These are phyloP conservation scores for Pythium guiyangense DNA, from an alignment of 352 stramenopile genomes.

Conservation along the genomic window DNA sequence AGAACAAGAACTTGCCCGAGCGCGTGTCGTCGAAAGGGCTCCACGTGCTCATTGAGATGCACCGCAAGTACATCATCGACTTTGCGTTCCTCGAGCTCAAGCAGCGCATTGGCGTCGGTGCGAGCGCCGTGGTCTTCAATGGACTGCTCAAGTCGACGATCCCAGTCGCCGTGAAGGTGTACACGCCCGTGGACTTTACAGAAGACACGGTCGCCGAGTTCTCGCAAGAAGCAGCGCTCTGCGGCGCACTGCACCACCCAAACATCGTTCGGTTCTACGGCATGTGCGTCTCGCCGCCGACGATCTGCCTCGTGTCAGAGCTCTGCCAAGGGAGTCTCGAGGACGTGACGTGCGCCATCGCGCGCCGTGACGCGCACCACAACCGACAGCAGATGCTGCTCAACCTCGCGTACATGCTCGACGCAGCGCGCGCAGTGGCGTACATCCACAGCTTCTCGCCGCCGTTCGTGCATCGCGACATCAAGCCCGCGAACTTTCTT, in stretches of 20 bases:
- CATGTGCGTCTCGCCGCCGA: constrained; percentile 59
- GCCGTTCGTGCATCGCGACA: constrained; percentile 71
- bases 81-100: constrained; percentile 59
- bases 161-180: constrained; percentile 64
- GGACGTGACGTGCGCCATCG: constrained; percentile 39
- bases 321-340: constrained; percentile 59
- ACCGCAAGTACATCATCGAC: constrained; percentile 71
- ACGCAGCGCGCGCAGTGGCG: constrained; percentile 54
- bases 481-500: constrained; percentile 75
- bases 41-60: constrained; percentile 67
- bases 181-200: constrained; percentile 55
- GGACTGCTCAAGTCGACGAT: constrained; percentile 38
- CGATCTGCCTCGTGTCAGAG: constrained; percentile 65
- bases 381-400: constrained; percentile 57
- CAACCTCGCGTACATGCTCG: constrained; percentile 58
- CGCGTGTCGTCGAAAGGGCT: constrained; percentile 51
- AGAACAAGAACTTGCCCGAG: constrained; percentile 39
- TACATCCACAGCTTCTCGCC: constrained; percentile 76
- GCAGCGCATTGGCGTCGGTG: constrained; percentile 41
- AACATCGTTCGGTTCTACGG: constrained; percentile 65
- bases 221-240: constrained; percentile 56
- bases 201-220: constrained; percentile 54
- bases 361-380: constrained; percentile 22
- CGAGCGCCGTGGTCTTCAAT: constrained; percentile 47
- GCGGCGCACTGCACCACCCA: constrained; percentile 46